A percentile compares a stretch with the other conserved stretches of the same genome.
phyloP scores from a whole-genome alignment of 202 grass and related monocot species.

The Bolboschoenoplectus hybrid region DNA sequence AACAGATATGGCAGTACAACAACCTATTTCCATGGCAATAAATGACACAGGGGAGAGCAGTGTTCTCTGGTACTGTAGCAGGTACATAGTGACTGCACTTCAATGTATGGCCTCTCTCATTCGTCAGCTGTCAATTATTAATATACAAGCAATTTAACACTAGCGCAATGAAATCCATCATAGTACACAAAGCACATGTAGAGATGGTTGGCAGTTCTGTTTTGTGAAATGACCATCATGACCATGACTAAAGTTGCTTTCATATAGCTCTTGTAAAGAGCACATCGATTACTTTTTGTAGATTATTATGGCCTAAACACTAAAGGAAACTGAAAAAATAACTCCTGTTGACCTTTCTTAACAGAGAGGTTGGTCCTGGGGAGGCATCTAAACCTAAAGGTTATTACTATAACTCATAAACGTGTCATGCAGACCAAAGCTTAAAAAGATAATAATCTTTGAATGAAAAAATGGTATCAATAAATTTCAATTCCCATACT shows the following conservation, averaged over 20 bases:
- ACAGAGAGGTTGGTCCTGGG: not conserved
- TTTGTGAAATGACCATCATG: not conserved
- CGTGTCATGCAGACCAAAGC: slow-evolving; percentile 8
- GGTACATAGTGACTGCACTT: slow-evolving; percentile 99
- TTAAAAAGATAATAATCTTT: not conserved
- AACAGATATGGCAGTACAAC: slow-evolving; percentile 19
- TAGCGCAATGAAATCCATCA: not conserved
- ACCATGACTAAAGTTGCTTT: not conserved
- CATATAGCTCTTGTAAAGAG: not conserved
- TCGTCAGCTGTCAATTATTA: slow-evolving; percentile 72
- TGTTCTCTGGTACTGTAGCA: slow-evolving; percentile 64
- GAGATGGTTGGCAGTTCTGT: not conserved
- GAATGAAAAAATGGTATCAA: not conserved
- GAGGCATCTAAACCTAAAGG: not conserved
- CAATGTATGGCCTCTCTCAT: slow-evolving; percentile 79
- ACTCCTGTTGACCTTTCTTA: not conserved
- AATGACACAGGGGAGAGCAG: slow-evolving; percentile 89
- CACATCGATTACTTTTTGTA: not conserved
- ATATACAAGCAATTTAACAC: slow-evolving; percentile 29
- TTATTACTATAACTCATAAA: not conserved
- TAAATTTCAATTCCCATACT: slow-evolving; percentile 65
- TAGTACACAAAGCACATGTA: not conserved
- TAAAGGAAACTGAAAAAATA: slow-evolving; percentile 40
- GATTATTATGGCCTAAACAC: slow-evolving; percentile 37
- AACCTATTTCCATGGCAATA: slow-evolving; percentile 99